Percentiles rank a stretch among this genome's conserved stretches.
phyloP scores from a whole-genome alignment of 139 green algal species.

The Tetraselmis striata region DNA sequence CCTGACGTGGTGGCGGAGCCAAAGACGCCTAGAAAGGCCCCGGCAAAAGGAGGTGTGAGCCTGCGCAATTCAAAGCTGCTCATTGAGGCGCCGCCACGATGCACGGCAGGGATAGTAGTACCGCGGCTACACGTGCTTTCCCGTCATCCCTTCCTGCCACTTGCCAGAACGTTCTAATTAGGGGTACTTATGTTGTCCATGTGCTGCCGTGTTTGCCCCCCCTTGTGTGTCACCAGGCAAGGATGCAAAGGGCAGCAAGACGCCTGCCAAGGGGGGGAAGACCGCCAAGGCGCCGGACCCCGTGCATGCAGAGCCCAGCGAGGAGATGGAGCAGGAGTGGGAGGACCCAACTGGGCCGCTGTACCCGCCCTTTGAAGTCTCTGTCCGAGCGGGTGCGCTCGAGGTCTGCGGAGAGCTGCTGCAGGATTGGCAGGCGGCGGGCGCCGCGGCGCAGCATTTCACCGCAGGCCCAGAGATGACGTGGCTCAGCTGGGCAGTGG shows the following conservation, averaged over 20 bases:
- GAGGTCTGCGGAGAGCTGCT: not conserved
- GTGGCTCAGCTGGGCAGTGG: not conserved
- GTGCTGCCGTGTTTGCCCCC: too few relatives aligned
- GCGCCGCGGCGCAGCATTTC: not conserved
- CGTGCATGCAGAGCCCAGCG: not conserved
- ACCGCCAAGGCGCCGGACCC: not conserved
- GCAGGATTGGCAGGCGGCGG: not conserved
- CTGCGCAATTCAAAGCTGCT: too few relatives aligned
- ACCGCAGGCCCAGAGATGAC: not conserved
- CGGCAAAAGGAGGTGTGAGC: not conserved
- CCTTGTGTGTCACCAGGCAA: too few relatives aligned
- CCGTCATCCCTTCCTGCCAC: too few relatives aligned
- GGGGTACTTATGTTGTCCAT: too few relatives aligned
- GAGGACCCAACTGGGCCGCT: not conserved
- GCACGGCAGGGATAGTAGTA: too few relatives aligned
- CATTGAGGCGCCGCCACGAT: too few relatives aligned
- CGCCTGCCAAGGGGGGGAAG: not conserved
- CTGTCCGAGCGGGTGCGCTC: not conserved
- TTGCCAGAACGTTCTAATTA: too few relatives aligned
- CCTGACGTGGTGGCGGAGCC: not conserved
- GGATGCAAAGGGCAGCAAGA: too few relatives aligned
- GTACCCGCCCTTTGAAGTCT: not conserved
- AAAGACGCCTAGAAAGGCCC: not conserved
- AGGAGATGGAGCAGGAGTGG: not conserved
- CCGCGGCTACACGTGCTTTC: too few relatives aligned